These are phyloP conservation scores for Quercus aquifolioides DNA, from an alignment of 306 rosid species.

Conservation along the genomic window DNA sequence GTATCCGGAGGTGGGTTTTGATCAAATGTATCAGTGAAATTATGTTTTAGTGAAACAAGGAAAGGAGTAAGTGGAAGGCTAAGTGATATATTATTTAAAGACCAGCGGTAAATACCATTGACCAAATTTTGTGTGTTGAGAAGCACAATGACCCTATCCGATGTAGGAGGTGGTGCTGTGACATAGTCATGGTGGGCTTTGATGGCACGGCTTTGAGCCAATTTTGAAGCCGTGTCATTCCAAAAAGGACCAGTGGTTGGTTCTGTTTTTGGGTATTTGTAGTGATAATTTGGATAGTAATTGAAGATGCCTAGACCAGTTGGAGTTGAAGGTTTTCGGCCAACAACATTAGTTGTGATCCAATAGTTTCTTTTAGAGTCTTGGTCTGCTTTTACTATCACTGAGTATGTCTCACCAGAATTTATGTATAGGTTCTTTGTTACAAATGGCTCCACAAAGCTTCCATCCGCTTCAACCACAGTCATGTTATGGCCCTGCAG, in stretches of 20 bases:
- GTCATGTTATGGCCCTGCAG: slow-evolving; percentile 80
- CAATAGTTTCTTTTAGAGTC: slow-evolving; percentile 80
- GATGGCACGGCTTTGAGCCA: slow-evolving; percentile 15
- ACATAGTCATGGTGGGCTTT: slow-evolving; percentile 18
- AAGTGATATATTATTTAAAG: slow-evolving; percentile 12
- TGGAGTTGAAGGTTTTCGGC: slow-evolving; percentile 60
- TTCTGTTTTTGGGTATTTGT: slow-evolving; percentile 14
- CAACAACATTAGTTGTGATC: slow-evolving; percentile 60
- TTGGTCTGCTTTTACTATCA: slow-evolving; percentile 63
- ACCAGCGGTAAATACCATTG: not conserved
- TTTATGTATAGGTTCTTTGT: slow-evolving; percentile 65
- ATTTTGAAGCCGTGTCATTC: slow-evolving; percentile 2
- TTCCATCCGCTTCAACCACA: slow-evolving; percentile 92
- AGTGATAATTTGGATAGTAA: slow-evolving; percentile 82
- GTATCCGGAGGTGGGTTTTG: slow-evolving; percentile 13
- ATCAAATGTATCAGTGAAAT: slow-evolving; percentile 1
- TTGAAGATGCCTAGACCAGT: slow-evolving; percentile 64
- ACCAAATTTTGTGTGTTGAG: slow-evolving; percentile 28
- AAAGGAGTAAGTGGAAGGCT: slow-evolving; percentile 6
- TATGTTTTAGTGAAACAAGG: slow-evolving; percentile 9
- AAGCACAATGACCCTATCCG: slow-evolving; percentile 22
- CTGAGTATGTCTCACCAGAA: slow-evolving; percentile 92
- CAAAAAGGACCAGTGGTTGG: slow-evolving; percentile 27
- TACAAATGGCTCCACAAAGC: slow-evolving; percentile 76
- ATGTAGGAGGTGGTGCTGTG: not conserved